phyloP scores from a whole-genome alignment of 495 filamentous ascomycete species.

The Neurospora pannonica region DNA sequence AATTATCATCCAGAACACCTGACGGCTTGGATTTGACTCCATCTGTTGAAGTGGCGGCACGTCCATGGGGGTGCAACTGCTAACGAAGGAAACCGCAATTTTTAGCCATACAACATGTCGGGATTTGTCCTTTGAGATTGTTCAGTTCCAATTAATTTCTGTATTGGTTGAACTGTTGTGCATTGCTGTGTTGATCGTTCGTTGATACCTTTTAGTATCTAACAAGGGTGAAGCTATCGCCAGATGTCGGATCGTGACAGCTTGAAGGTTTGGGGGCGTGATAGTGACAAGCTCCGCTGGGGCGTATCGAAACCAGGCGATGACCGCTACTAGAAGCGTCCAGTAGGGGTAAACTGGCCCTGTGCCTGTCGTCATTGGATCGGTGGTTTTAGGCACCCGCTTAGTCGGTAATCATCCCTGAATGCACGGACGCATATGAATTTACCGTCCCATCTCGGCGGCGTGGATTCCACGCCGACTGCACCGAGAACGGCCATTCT shows the following conservation, averaged over 20 bases:
- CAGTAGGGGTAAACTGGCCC: neutral
- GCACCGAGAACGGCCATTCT: neutral
- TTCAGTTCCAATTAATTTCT: neutral
- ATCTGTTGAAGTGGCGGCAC: neutral
- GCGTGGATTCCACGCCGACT: neutral
- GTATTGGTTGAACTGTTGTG: neutral
- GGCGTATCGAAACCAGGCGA: neutral
- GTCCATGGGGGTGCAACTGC: neutral
- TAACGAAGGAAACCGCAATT: neutral
- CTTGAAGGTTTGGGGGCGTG: neutral
- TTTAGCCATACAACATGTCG: neutral
- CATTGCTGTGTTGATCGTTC: neutral
- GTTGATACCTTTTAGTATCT: neutral
- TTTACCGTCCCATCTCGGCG: neutral
- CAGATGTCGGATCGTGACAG: neutral
- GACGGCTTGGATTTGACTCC: neutral
- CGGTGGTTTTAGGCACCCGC: neutral
- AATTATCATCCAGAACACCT: neutral
- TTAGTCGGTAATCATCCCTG: neutral
- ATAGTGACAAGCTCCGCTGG: neutral
- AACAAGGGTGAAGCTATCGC: neutral
- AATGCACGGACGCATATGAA: neutral
- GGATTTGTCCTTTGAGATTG: neutral
- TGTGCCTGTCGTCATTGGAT: neutral
- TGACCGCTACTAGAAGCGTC: neutral